Conservation (phyloP, 768 basidiomycete genomes). For the Tylopilus rubrobrunneus region DNA sequence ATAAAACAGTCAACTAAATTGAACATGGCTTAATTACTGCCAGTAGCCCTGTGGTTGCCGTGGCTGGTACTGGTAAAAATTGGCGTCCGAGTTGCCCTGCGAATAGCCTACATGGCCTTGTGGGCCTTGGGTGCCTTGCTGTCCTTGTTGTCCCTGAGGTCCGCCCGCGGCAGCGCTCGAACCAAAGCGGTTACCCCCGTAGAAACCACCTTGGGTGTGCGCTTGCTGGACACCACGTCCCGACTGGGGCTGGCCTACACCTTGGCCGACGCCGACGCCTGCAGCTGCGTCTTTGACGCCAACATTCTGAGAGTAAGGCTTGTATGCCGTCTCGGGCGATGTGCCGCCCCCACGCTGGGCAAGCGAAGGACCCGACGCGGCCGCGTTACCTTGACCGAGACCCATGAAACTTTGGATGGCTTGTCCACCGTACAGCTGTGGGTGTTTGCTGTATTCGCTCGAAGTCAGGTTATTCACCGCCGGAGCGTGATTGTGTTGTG, state of each 20-base stretch:
- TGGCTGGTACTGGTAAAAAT: slow-evolving; percentile 70
- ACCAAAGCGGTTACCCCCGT: slow-evolving; percentile 41
- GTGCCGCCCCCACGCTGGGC: slow-evolving; percentile 43
- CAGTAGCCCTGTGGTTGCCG: slow-evolving; percentile 62
- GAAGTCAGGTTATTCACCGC: slow-evolving; percentile 37
- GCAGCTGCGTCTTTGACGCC: slow-evolving; percentile 56
- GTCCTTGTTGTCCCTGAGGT: slow-evolving; percentile 49
- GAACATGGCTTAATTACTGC: slow-evolving; percentile 36
- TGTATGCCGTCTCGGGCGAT: slow-evolving; percentile 73
- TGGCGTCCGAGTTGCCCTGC: slow-evolving; percentile 54
- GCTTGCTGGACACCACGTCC: slow-evolving; percentile 44
- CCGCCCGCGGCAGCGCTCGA: slow-evolving; percentile 38
- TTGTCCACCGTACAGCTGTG: slow-evolving; percentile 46
- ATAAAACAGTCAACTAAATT: slow-evolving; percentile 10
- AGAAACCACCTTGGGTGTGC: slow-evolving; percentile 43
- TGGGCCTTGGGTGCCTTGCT: slow-evolving; percentile 32
- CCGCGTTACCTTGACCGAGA: slow-evolving; percentile 42
- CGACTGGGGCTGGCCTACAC: slow-evolving; percentile 35
- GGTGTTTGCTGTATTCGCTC: slow-evolving; percentile 44
- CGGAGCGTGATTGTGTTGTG: slow-evolving; percentile 54
- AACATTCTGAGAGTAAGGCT: slow-evolving; percentile 58
- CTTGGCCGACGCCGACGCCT: slow-evolving; percentile 38
- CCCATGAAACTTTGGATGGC: slow-evolving; percentile 73
- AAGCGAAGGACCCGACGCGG: slow-evolving; percentile 45
- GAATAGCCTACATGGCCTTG: slow-evolving; percentile 49